Evolutionary conservation across 495 filamentous ascomycete genomes (phyloP).

Genomic region (Xylaria telfairii): DNA sequence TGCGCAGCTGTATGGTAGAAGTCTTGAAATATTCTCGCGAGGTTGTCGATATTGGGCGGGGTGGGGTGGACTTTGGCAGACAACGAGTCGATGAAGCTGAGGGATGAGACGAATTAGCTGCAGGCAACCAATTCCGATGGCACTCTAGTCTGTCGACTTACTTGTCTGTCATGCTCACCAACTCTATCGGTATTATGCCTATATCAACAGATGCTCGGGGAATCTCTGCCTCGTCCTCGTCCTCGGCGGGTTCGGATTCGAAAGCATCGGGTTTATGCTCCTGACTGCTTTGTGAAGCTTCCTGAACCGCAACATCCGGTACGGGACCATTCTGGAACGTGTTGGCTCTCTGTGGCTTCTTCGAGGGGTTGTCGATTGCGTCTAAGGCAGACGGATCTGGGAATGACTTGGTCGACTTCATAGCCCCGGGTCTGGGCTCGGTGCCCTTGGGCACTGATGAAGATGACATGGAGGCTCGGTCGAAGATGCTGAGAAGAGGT

Average conservation of each 20-base stretch:
- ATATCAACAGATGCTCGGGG: slow-evolving; percentile 66
- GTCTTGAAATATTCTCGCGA: slow-evolving; percentile 89
- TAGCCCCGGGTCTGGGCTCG: slow-evolving; percentile 34
- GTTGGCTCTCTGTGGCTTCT: slow-evolving; percentile 62
- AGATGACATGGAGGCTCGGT: slow-evolving; percentile 36
- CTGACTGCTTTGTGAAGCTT: slow-evolving; percentile 30
- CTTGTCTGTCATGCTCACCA: slow-evolving; percentile 88
- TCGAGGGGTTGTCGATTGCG: slow-evolving; percentile 41
- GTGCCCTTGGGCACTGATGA: slow-evolving; percentile 43
- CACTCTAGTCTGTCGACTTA: slow-evolving; percentile 43
- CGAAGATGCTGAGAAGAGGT: slow-evolving; percentile 25
- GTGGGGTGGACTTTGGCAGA: slow-evolving; percentile 84
- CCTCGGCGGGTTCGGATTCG: slow-evolving; percentile 47
- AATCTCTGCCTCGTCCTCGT: slow-evolving; percentile 57
- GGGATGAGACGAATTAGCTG: slow-evolving; percentile 11
- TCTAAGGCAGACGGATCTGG: slow-evolving; percentile 59
- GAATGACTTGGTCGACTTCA: slow-evolving; percentile 55
- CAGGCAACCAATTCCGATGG: background rate
- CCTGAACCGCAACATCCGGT: slow-evolving; percentile 46
- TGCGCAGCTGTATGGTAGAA: slow-evolving; percentile 86
- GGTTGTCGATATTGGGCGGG: slow-evolving; percentile 81
- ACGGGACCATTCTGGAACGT: slow-evolving; percentile 64
- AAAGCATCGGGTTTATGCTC: slow-evolving; percentile 50
- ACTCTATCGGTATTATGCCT: slow-evolving; percentile 90
- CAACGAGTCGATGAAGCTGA: slow-evolving; percentile 89